Evolutionary conservation across 179 eudicot genomes (phyloP).

Genomic region (Camellia oleifera): DNA sequence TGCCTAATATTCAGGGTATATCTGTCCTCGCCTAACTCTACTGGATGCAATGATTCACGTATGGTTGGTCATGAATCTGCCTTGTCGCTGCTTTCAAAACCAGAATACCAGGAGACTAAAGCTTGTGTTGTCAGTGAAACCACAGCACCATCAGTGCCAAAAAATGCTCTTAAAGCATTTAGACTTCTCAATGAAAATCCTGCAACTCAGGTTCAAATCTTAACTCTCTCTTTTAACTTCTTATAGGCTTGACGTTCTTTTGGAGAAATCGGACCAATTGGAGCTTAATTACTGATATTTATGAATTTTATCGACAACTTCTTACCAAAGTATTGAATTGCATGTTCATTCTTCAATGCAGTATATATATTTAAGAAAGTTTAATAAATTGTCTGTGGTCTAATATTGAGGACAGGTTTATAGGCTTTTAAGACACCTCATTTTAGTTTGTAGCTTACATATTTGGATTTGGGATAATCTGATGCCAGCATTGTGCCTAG

Average conservation of each 20-base stretch:
- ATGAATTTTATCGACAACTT: neutral
- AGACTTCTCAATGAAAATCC: slow-evolving; percentile 62
- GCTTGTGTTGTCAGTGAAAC: slow-evolving; percentile 43
- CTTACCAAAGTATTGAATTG: neutral
- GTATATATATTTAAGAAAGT: neutral
- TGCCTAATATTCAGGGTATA: slow-evolving; percentile 51
- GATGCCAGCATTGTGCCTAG: neutral
- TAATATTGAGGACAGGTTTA: neutral
- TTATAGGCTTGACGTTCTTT: neutral
- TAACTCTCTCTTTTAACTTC: neutral
- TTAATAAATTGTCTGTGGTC: neutral
- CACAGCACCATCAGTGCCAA: slow-evolving; percentile 33
- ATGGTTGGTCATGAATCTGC: slow-evolving; percentile 24
- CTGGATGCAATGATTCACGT: slow-evolving; percentile 26
- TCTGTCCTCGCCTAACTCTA: slow-evolving; percentile 43
- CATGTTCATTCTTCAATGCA: neutral
- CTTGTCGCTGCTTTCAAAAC: slow-evolving; percentile 15
- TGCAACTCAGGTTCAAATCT: slow-evolving; percentile 59
- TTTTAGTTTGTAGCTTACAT: slow-evolving; percentile 1
- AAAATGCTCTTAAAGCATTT: slow-evolving; percentile 69
- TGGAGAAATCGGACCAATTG: neutral
- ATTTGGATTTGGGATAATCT: neutral
- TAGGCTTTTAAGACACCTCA: neutral
- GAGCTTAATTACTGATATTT: neutral
- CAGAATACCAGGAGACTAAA: slow-evolving; percentile 28